Conservation (phyloP, 495 filamentous ascomycete genomes). For the Xylaria telfairii region DNA sequence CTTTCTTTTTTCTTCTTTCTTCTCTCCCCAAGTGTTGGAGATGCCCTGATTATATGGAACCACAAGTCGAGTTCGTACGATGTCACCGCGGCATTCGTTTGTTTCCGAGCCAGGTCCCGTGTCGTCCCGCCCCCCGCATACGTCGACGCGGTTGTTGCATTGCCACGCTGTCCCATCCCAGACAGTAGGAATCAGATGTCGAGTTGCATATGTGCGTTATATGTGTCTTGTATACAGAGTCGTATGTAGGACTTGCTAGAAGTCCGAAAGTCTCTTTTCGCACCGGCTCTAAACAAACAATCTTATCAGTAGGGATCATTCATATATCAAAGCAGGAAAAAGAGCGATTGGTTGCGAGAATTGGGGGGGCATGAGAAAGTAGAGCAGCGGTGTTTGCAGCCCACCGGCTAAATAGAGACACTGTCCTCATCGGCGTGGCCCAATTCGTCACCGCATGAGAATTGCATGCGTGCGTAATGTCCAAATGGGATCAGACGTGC, state of each 20-base stretch:
- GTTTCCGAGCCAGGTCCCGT: not conserved
- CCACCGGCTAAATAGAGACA: conserved; percentile 16
- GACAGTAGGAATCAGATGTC: not conserved
- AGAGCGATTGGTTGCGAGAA: not conserved
- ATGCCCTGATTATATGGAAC: not conserved
- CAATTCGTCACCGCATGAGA: not conserved
- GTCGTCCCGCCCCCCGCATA: conserved; percentile 3
- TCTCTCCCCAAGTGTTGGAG: not conserved
- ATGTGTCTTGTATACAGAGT: not conserved
- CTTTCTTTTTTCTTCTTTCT: not conserved
- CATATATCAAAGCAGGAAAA: not conserved
- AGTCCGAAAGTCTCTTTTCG: not conserved
- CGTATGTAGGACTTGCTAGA: not conserved
- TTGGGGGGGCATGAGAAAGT: not conserved
- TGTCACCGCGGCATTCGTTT: not conserved
- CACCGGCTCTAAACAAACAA: not conserved
- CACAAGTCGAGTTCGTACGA: not conserved
- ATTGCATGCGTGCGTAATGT: not conserved
- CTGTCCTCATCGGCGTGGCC: not conserved
- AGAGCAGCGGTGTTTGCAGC: not conserved
- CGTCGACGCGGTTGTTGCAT: not conserved
- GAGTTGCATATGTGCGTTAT: not conserved
- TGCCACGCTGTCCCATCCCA: not conserved
- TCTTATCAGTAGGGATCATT: not conserved
- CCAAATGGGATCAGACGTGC: conserved; percentile 14